Evolutionary conservation across 1,139 yeast species (phyloP), one percentile per base, ranked within the genome.

Genomic region (Hansenula sp.): DNA sequence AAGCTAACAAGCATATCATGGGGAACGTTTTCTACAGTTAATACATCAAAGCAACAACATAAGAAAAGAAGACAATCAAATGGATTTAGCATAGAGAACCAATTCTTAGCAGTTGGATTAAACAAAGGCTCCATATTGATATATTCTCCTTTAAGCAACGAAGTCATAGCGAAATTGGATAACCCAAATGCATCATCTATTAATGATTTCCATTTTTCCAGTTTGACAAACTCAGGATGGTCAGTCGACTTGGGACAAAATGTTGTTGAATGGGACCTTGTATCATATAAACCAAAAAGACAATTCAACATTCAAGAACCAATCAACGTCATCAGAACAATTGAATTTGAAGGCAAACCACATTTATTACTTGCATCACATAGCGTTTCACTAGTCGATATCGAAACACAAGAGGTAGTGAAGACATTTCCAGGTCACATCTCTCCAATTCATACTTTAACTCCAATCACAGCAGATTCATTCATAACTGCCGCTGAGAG

Each of bases 371-470:
- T 80, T 13, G 88, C 86, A 1, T 73, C 90, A 0, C 85, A 82
- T 52, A 73, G 82, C 29, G 68, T 82, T 25, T 71, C 73, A 42
- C 58, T 82, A 45, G 64, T 79, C 25, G 75, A 78, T 51, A 50
- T 64, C 4, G 47, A 58, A 18, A 50, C 57, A 0, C 67, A 63
- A 37, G 56, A 62, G 40, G 60, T 74, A 4, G 56, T 66, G 30
- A 66, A 65, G 49, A 71, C 80, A 1, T 79, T 75, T 56, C 89
- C 94, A 1, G 92, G 88, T 17, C 94, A 86, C 57, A 75, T 85
- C 27, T 75, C 85, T 28, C 80, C 86, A 4, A 71, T 85, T 31
- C 71, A 67, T 47, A 58, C 77, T 12, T 64, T 78, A 18, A 42
- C 68, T 26, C 61, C 73, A 7, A 57, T 74, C 14, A 60, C 67